phyloP scores from a whole-genome alignment of 2,329 filamentous ascomycete genomes.

The Botrytis porri region DNA sequence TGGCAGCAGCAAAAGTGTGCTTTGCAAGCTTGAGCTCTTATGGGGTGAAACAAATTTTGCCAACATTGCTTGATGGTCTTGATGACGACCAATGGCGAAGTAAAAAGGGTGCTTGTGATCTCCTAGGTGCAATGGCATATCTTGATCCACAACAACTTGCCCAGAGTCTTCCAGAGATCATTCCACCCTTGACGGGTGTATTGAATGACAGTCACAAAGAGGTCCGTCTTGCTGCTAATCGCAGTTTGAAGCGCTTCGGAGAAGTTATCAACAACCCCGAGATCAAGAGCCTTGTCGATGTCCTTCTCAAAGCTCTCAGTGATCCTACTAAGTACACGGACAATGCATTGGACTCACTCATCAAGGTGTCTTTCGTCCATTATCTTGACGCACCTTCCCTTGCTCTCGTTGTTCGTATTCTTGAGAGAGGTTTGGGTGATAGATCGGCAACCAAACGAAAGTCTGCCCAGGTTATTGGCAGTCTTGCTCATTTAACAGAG shows the following conservation, averaged over 20 bases:
- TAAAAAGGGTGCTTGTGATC: slow-evolving; percentile 96
- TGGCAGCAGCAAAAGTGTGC: slow-evolving; percentile 90
- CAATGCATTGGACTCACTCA: slow-evolving; percentile 85
- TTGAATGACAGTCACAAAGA: slow-evolving; percentile 98
- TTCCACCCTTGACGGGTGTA: slow-evolving; percentile 89
- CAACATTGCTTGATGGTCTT: slow-evolving; percentile 84
- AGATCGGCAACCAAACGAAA: slow-evolving; percentile 95
- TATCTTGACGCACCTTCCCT: slow-evolving; percentile 97
- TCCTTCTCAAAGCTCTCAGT: slow-evolving; percentile 92
- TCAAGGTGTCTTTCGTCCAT: slow-evolving; percentile 98
- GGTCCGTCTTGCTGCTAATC: slow-evolving; percentile 85
- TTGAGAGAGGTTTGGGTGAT: slow-evolving; percentile 87
- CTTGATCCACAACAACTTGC: slow-evolving; percentile 93
- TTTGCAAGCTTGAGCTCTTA: slow-evolving; percentile 93
- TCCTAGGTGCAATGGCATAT: slow-evolving; percentile 97
- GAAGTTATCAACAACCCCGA: slow-evolving; percentile 98
- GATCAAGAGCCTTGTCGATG: slow-evolving; percentile 86
- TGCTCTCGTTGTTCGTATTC: slow-evolving; percentile 88
- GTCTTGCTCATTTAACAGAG: slow-evolving; percentile 93
- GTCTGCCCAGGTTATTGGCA: slow-evolving; percentile 95
- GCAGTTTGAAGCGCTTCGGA: slow-evolving; percentile 94
- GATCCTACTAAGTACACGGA: slow-evolving; percentile 98
- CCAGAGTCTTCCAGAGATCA: slow-evolving; percentile 89
- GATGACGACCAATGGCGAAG: slow-evolving; percentile 97
- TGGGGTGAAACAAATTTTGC: slow-evolving; percentile 91